Conservation (phyloP, 202 grass and related monocot species). For the Tripidium arundinaceum region DNA sequence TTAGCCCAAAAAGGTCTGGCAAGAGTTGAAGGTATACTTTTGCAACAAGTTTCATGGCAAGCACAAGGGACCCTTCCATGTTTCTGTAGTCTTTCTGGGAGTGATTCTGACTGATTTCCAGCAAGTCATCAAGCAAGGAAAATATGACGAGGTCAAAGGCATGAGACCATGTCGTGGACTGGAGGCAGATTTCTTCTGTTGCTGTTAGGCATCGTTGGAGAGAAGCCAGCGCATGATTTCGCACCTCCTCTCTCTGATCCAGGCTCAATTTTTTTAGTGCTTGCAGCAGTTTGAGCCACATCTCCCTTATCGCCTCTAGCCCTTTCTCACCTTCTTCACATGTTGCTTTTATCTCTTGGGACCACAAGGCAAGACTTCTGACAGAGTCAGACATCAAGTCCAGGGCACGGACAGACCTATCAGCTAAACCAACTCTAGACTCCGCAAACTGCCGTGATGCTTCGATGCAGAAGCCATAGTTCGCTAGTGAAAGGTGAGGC, state of each 20-base stretch:
- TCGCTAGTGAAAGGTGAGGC: too few species aligned
- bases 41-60: slow-evolving; percentile 65
- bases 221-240: slow-evolving; percentile 75
- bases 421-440: too few species aligned
- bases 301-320: slow-evolving; percentile 76
- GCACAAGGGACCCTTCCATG: slow-evolving; percentile 85
- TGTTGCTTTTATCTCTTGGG: slow-evolving; percentile 53
- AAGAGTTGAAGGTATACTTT: slow-evolving; percentile 75
- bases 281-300: slow-evolving; percentile 91
- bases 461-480: too few species aligned
- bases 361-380: slow-evolving; percentile 64
- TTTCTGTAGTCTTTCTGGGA: slow-evolving; percentile 90
- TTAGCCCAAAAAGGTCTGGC: slow-evolving; percentile 65
- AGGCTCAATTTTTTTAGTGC: slow-evolving; percentile 79
- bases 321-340: slow-evolving; percentile 68
- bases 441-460: too few species aligned
- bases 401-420: slow-evolving; percentile 68
- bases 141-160: slow-evolving; percentile 85
- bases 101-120: slow-evolving; percentile 73
- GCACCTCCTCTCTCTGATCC: slow-evolving; percentile 89
- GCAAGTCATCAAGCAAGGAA: slow-evolving; percentile 72
- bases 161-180: slow-evolving; percentile 65
- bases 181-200: slow-evolving; percentile 62
- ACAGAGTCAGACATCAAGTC: slow-evolving; percentile 81
- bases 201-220: slow-evolving; percentile 61